Evolutionary conservation across 768 basidiomycete genomes (phyloP), one percentile per base, ranked within the genome.

Genomic region (Dioszegia aurantiaca): DNA sequence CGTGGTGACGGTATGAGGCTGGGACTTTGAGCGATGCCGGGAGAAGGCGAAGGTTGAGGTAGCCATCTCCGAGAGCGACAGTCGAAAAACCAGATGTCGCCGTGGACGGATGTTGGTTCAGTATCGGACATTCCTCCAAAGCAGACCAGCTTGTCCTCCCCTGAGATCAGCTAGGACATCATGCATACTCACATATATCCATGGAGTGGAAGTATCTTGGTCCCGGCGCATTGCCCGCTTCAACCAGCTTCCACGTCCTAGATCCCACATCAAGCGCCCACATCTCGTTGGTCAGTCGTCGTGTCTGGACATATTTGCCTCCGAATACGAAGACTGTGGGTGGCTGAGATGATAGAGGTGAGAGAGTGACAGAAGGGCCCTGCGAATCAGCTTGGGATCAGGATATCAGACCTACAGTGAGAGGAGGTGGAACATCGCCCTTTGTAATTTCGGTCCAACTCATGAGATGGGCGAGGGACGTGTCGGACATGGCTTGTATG

Each of bases 191-290:
- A 72, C 73, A 94, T 56, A 85, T 78, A 77, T 95, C 91, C 12
- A 89, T 84, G 61, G 87, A 90, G 78, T 99, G 95, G 73, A 99
- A 99, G 75, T 99, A 99, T 40, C 95, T 85, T 24, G 91, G 83
- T 45, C 83, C 81, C 0, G 94, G 61, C 17, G 59, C 70, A 12
- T 39, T 33, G 2, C 87, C 56, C 86, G 87, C 1, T 81, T 78
- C 77, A 9, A 92, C 72, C 70, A 81, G 85, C 66, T 86, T 83
- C 95, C 95, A 99, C 11, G 80, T 77, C 69, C 88, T 86, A 1
- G 86, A 85, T 55, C 85, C 80, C 63, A 97, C 80, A 79, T 97
- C 87, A 74, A 98, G 90, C 37, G 85, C 80, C 78, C 91, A 97
- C 67, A 99, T 83, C 78, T 93, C 90, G 36, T 87, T 83, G 47